Base-by-base conservation (phyloP, 179 eudicot genomes). In the Silene coronaria region DNA sequence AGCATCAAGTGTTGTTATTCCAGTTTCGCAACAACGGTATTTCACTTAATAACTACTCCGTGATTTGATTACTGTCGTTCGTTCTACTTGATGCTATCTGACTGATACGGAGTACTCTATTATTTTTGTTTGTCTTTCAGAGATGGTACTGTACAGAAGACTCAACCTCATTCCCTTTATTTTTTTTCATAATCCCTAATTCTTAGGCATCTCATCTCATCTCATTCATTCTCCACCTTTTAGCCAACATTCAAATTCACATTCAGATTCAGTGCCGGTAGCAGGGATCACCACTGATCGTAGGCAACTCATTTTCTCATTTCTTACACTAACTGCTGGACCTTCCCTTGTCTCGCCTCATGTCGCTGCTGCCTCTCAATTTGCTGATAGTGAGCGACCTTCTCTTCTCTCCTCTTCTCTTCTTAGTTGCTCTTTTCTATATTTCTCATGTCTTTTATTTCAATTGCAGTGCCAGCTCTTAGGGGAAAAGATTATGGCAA, bases 401-500 rank as follows among this genome's bases (percentile, higher is more conserved):
- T 66, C 17, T 27, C 51, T 34, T 73, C 12, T 12, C 26, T 53
- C 9, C 51, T 28, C 10, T 27, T 51, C 5, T 48, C 48, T 11
- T 42, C 48, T 42, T 42, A 42, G 11, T 42, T 42, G 13, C 8
- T 42, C 48, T 9, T 42, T 9, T 51, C 19, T 70, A 46, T 48
- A 23, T 32, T 48, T 51, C 21, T 51, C 61, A 36, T 62, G 58
- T 74, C 63, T 77, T 66, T 77, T 61, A 48, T 70, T 72, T 63
- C 38, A 70, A 76, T 75, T 82, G 45, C 84, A 85, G 98, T 94
- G 97, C 98, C 98, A 23, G 98, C 97, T 28, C 75, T 94, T 61
- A 86, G 92, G 82, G 98, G 97, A 46, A 94, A 92, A 86, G 98
- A 94, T 63, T 94, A 94, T 83, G 98, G 97, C 62, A 94, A 94